Evolutionary conservation across 2,329 filamentous ascomycete species (phyloP).

Genomic region (Calonectria honghensis): DNA sequence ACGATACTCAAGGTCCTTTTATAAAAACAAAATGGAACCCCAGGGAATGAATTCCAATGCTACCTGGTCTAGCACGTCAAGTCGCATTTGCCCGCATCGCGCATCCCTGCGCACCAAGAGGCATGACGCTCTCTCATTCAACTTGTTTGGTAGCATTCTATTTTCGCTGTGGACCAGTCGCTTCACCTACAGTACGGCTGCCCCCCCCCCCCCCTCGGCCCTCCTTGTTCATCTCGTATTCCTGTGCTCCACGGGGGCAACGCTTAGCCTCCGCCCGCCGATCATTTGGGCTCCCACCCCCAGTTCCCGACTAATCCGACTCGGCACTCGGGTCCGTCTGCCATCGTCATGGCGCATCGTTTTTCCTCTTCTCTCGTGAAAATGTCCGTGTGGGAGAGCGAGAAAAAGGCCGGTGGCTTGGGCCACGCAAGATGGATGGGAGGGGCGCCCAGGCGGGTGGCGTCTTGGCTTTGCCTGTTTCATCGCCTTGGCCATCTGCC

Average conservation of each 20-base stretch:
- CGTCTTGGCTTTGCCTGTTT: neutral
- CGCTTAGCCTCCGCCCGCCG: slow-evolving; percentile 1
- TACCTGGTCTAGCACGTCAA: neutral
- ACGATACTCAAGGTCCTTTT: slow-evolving; percentile 8
- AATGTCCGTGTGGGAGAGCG: neutral
- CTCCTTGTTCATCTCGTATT: slow-evolving; percentile 25
- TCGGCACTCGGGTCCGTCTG: neutral
- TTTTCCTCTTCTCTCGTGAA: neutral
- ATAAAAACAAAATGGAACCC: neutral
- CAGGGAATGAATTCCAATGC: neutral
- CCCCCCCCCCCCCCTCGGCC: neutral
- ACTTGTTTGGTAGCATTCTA: slow-evolving; percentile 6
- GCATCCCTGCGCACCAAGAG: neutral
- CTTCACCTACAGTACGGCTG: slow-evolving; percentile 14
- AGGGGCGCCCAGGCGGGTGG: neutral
- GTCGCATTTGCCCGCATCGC: neutral
- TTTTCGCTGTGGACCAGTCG: slow-evolving; percentile 15
- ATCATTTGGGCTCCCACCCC: neutral
- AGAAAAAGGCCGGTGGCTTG: neutral
- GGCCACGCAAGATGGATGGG: too few relatives aligned
- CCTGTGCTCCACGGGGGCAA: neutral
- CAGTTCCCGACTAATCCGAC: neutral
- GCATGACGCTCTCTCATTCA: slow-evolving; percentile 18
- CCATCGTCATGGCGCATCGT: neutral
- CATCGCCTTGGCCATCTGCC: neutral